phyloP scores from a whole-genome alignment of 257 asterid species.

The Rhazya stricta region DNA sequence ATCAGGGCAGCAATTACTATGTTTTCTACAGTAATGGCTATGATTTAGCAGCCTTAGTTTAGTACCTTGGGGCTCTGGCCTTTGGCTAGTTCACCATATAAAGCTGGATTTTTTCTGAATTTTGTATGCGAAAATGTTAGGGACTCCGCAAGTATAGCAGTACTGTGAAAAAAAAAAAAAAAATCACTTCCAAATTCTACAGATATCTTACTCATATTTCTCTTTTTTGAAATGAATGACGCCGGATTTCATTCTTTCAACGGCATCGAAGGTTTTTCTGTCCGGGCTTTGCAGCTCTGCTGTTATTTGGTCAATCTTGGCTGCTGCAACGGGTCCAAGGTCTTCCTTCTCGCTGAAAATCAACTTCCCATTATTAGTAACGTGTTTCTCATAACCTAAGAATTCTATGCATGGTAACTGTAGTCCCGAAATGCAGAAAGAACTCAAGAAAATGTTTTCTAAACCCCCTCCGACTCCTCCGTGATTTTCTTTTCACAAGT shows the following conservation, averaged over 20 bases:
- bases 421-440: too few species aligned
- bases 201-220: slow-evolving; percentile 66
- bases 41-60: not conserved
- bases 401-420: too few species aligned
- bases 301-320: slow-evolving; percentile 59
- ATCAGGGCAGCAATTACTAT: not conserved
- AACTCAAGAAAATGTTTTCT: too few species aligned
- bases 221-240: slow-evolving; percentile 75
- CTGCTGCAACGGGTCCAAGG: slow-evolving; percentile 72
- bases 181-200: not conserved
- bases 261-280: slow-evolving; percentile 34
- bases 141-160: not conserved
- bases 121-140: not conserved
- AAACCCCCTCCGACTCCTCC: too few species aligned
- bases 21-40: too few species aligned
- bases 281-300: slow-evolving; percentile 56
- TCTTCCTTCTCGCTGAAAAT: slow-evolving; percentile 70
- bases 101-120: slow-evolving; percentile 60
- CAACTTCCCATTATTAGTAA: not conserved
- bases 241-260: slow-evolving; percentile 70
- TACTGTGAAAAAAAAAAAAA: too few species aligned
- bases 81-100: slow-evolving; percentile 65
- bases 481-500: too few species aligned
- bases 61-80: slow-evolving; percentile 89
- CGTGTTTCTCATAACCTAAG: not conserved